A percentile compares a stretch with the other conserved stretches of the same genome.
These are phyloP conservation scores for Phlebiopsis gigantea DNA, from an alignment of 768 basidiomycete genomes.

Conservation along the genomic window DNA sequence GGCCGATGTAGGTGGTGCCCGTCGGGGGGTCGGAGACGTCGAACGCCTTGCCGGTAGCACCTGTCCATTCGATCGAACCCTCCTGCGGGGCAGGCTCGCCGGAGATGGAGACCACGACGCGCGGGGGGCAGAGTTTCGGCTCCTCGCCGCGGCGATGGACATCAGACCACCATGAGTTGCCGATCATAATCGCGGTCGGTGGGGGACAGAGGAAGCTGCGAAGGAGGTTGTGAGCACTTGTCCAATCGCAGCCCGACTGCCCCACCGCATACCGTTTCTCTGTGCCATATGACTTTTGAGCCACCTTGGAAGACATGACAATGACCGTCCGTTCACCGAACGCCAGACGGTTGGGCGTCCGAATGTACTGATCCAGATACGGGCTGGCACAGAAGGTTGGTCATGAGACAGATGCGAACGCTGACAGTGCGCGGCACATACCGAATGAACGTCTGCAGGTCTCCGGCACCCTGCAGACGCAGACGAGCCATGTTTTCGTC, in stretches of 20 bases:
- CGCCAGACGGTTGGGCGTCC: slow-evolving; percentile 78
- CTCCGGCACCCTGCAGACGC: slow-evolving; percentile 61
- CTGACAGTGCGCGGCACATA: slow-evolving; percentile 26
- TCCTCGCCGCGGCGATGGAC: slow-evolving; percentile 69
- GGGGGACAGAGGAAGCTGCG: slow-evolving; percentile 85
- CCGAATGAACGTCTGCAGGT: slow-evolving; percentile 80
- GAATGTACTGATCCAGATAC: slow-evolving; percentile 80
- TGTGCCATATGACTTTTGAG: slow-evolving; percentile 95
- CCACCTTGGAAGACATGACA: slow-evolving; percentile 97
- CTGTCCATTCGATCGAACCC: slow-evolving; percentile 83
- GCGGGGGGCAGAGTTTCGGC: slow-evolving; percentile 68
- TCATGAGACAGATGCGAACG: slow-evolving; percentile 10
- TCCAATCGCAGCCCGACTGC: neutral
- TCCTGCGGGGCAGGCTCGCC: slow-evolving; percentile 85
- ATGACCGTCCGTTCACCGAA: slow-evolving; percentile 93
- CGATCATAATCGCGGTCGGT: slow-evolving; percentile 90
- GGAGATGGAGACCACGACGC: slow-evolving; percentile 87
- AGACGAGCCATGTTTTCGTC: slow-evolving; percentile 60
- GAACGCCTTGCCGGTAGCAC: slow-evolving; percentile 77
- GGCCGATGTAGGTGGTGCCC: slow-evolving; percentile 86
- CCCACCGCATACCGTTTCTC: slow-evolving; percentile 72
- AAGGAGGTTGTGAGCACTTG: neutral
- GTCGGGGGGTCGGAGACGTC: slow-evolving; percentile 75
- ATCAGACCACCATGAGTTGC: slow-evolving; percentile 93
- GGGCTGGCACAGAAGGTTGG: slow-evolving; percentile 32